Conservation (phyloP, 306 rosid species). For the Malus sylvestris region DNA sequence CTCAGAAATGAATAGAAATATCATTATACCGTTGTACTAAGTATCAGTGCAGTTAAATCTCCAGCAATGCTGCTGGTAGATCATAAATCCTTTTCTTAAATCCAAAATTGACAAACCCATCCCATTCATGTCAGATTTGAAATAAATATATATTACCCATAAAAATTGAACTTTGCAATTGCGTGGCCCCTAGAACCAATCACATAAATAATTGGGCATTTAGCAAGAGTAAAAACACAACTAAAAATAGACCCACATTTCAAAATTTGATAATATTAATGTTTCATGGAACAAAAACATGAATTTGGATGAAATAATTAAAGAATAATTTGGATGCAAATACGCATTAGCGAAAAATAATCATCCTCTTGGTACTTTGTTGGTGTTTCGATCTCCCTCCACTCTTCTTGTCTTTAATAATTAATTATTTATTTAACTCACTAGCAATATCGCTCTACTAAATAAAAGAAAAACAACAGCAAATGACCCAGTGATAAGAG, state of each 20-base stretch:
- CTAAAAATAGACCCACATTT: not conserved
- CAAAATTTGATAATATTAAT: not conserved
- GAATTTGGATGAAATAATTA: not conserved
- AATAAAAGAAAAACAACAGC: not conserved
- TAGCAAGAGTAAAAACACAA: not conserved
- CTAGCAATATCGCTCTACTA: too few species aligned
- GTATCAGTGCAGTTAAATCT: not conserved
- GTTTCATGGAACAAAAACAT: too few species aligned
- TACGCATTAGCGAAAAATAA: too few species aligned
- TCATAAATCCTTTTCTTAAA: not conserved
- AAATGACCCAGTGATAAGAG: too few species aligned
- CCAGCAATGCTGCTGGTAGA: not conserved
- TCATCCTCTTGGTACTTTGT: too few species aligned
- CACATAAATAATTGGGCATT: not conserved
- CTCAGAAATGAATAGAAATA: too few species aligned
- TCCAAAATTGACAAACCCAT: not conserved
- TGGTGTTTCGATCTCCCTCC: fast-evolving
- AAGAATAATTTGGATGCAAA: too few species aligned
- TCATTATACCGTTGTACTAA: fast-evolving
- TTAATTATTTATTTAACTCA: too few species aligned
- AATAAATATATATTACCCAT: not conserved
- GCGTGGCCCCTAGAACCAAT: not conserved
- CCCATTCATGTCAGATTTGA: not conserved
- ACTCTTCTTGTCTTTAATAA: too few species aligned
- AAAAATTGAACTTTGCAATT: not conserved